phyloP scores from a whole-genome alignment of 2,329 filamentous ascomycete genomes.

The Fusarium clavum region DNA sequence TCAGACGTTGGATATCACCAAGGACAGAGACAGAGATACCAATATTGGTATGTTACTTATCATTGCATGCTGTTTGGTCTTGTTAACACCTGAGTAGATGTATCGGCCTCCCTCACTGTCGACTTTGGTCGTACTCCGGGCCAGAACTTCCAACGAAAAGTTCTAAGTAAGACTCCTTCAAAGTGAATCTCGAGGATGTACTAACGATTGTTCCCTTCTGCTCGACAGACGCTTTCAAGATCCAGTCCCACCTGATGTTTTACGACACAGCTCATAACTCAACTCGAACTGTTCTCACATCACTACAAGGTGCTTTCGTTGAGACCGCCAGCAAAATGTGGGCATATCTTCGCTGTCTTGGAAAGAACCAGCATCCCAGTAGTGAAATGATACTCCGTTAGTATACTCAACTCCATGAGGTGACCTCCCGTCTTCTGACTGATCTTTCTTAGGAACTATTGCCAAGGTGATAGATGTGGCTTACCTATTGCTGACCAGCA shows the following conservation, averaged over 20 bases:
- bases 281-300: slow-evolving; percentile 73
- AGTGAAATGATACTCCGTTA: slow-evolving; percentile 72
- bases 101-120: slow-evolving; percentile 81
- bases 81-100: slow-evolving; percentile 34
- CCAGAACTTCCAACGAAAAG: slow-evolving; percentile 82
- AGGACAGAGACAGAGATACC: slow-evolving; percentile 69
- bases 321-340: slow-evolving; percentile 83
- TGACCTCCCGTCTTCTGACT: background rate
- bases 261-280: slow-evolving; percentile 85
- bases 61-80: background rate
- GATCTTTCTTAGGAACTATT: slow-evolving; percentile 66
- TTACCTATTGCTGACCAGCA: slow-evolving; percentile 71
- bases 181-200: background rate
- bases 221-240: slow-evolving; percentile 74
- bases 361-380: slow-evolving; percentile 65
- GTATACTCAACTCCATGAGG: slow-evolving; percentile 41
- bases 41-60: slow-evolving; percentile 59
- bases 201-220: background rate
- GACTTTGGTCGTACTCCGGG: slow-evolving; percentile 80
- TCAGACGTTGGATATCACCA: slow-evolving; percentile 77
- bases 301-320: slow-evolving; percentile 78
- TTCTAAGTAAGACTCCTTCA: slow-evolving; percentile 66
- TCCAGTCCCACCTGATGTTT: slow-evolving; percentile 87
- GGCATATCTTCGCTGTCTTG: slow-evolving; percentile 71
- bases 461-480: slow-evolving; percentile 73